Evolutionary conservation across 768 basidiomycete genomes (phyloP).

Genomic region (Tulasnella sp.): DNA sequence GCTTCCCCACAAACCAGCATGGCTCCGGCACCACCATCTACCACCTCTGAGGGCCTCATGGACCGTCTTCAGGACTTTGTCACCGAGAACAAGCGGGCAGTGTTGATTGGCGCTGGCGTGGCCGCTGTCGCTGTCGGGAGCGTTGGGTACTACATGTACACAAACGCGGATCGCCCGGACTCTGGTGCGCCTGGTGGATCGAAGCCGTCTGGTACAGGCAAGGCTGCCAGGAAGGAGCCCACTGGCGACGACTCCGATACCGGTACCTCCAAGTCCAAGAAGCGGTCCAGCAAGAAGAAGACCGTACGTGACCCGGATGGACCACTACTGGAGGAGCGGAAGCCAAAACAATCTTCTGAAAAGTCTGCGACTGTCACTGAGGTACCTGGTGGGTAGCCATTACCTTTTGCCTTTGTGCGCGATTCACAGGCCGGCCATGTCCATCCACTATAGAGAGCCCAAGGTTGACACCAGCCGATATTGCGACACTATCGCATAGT

Average conservation of each 20-base stretch:
- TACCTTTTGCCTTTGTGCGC: too few relatives aligned
- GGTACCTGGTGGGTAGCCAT: slow-evolving; percentile 22
- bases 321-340: slow-evolving; percentile 69
- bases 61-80: slow-evolving; percentile 32
- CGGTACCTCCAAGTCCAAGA: too few relatives aligned
- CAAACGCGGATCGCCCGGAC: slow-evolving; percentile 12
- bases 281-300: slow-evolving; percentile 41
- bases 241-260: slow-evolving; percentile 15
- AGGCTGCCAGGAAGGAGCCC: slow-evolving; percentile 38
- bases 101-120: slow-evolving; percentile 59
- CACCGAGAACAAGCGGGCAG: slow-evolving; percentile 63
- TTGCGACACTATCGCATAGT: slow-evolving; percentile 22
- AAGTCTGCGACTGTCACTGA: slow-evolving; percentile 19
- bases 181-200: slow-evolving; percentile 22
- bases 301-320: slow-evolving; percentile 45
- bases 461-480: slow-evolving; percentile 21
- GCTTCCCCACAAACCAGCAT: neutral
- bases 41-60: slow-evolving; percentile 16
- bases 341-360: slow-evolving; percentile 24
- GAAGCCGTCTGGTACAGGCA: slow-evolving; percentile 27
- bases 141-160: slow-evolving; percentile 53
- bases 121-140: slow-evolving; percentile 57
- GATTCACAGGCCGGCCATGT: too few relatives aligned
- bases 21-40: slow-evolving; percentile 9
- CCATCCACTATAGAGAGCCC: slow-evolving; percentile 15